Evolutionary conservation across 345 rosid genomes (phyloP), one percentile per base, ranked within the genome.

Genomic region (Orychophragmus violaceus): DNA sequence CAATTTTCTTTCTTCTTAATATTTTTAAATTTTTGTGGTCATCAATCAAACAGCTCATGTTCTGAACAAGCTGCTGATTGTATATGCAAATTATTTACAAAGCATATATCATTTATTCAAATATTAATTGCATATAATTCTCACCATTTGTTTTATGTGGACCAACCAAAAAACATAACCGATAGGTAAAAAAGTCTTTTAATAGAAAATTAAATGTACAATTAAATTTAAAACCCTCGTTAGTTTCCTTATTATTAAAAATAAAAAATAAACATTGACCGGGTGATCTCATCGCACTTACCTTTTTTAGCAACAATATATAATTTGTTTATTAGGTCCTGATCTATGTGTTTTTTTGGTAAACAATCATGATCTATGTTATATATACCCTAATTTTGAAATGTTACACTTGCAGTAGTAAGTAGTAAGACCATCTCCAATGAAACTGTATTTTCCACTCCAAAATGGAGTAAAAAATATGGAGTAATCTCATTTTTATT

Each of bases 251-350:
- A 4, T 37, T 27, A 27, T 3, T 3, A 27, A 27, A 2, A 27
- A n/a, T 13, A 37, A 37, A 37, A 4, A 17, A 33, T 30, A 28
- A 33, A 44, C 46, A 14, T 30, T 44, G 30, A 56, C 33, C 13
- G 3, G 18, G 44, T 56, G 46, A 56, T 22, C 71, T 23, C 24
- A 44, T 44, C 58, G 44, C 14, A 46, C 65, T 48, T 68, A 9
- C 51, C 23, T 27, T 48, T 59, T 69, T 36, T 17, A 56, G 51
- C 22, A 69, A 33, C 55, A 17, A n/a, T n/a, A n/a, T n/a, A 58
- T 44, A 30, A 32, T 14, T 25, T 24, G 3, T 24, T 37, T 27
- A 37, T 37, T 3, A 54, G n/a, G 48, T 42, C 48, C 22, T 42
- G 8, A n/a, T n/a, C n/a, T n/a, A n/a, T n/a, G n/a, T n/a, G n/a